These are phyloP conservation scores for Rheum nobile DNA, from an alignment of 148 eudicot genomes.

Conservation along the genomic window DNA sequence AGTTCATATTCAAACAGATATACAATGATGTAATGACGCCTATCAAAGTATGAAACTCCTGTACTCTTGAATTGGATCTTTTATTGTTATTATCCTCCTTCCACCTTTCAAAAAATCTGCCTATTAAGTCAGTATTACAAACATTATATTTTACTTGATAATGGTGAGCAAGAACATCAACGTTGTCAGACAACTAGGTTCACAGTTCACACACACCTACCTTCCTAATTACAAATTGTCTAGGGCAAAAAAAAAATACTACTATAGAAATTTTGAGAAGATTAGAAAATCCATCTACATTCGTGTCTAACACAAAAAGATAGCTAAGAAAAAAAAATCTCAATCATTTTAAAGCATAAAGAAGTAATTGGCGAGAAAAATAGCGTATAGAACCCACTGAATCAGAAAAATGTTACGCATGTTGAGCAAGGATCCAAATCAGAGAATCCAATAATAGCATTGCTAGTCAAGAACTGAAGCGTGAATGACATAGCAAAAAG, in stretches of 20 bases:
- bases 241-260: no score
- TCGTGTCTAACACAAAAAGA: not conserved
- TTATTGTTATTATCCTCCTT: not conserved
- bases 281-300: not conserved
- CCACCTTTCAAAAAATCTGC: not conserved
- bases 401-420: not conserved
- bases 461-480: not conserved
- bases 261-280: no score
- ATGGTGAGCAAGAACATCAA: not conserved
- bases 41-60: not conserved
- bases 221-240: not conserved
- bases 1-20: not conserved
- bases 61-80: not conserved
- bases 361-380: not conserved
- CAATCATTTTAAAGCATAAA: not conserved
- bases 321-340: not conserved
- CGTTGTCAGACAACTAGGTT: not conserved
- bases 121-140: not conserved
- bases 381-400: not conserved
- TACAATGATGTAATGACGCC: not conserved
- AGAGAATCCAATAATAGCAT: not conserved
- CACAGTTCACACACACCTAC: not conserved
- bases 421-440: not conserved
- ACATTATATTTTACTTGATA: not conserved
- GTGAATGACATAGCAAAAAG: not conserved